phyloP scores from a whole-genome alignment of 768 basidiomycete species.

The Trametes cubensis region DNA sequence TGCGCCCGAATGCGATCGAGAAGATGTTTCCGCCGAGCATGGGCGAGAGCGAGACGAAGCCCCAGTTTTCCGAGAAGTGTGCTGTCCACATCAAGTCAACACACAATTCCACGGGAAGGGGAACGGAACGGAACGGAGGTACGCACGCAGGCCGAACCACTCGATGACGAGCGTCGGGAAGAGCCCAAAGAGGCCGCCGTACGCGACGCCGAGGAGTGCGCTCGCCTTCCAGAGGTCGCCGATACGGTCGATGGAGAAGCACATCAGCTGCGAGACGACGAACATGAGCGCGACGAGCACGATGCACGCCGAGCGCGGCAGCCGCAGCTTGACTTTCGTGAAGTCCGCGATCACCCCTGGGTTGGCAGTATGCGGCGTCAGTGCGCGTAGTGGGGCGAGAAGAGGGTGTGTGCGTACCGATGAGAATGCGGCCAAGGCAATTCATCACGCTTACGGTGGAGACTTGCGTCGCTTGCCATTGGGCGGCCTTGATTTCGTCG shows the following conservation, averaged over 20 bases:
- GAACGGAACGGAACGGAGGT: no score
- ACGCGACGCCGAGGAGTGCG: slow-evolving; percentile 60
- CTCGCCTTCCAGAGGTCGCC: slow-evolving; percentile 67
- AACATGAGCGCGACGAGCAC: slow-evolving; percentile 67
- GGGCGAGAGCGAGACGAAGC: slow-evolving; percentile 73
- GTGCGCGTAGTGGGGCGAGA: no score
- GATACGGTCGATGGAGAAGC: slow-evolving; percentile 58
- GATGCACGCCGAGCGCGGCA: slow-evolving; percentile 73
- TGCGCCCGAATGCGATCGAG: slow-evolving; percentile 80
- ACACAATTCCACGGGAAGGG: no score
- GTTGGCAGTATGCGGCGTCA: neutral
- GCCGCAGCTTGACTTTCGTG: slow-evolving; percentile 52
- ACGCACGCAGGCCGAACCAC: slow-evolving; percentile 87
- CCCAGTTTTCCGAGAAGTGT: slow-evolving; percentile 88
- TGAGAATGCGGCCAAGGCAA: slow-evolving; percentile 73
- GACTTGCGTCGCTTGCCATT: slow-evolving; percentile 85
- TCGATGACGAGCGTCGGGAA: slow-evolving; percentile 80
- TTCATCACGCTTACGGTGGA: slow-evolving; percentile 82
- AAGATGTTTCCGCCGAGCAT: slow-evolving; percentile 81
- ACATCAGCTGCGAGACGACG: slow-evolving; percentile 70
- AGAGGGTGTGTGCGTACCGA: slow-evolving; percentile 50
- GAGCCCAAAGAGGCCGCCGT: slow-evolving; percentile 75
- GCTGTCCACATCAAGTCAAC: no score
- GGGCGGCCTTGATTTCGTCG: slow-evolving; percentile 65
- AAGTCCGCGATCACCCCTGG: slow-evolving; percentile 73